A percentile compares a stretch with the other conserved stretches of the same genome.
Conservation (phyloP, 352 stramenopile species). For the Phytophthora megakarya region DNA sequence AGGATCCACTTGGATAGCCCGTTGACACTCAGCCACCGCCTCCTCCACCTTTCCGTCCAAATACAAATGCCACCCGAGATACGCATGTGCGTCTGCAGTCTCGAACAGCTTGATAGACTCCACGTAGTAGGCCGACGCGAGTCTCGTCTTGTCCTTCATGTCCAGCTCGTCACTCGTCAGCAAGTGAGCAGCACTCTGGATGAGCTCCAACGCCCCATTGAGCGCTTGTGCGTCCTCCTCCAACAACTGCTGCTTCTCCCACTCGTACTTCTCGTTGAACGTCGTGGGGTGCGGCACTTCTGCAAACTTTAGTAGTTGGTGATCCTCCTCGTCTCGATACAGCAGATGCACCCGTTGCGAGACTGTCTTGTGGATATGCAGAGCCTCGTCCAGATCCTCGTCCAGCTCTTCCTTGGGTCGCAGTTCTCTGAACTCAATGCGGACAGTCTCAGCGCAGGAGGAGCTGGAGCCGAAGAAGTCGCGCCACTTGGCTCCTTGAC, state of each 20-base stretch:
- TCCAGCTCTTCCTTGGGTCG: slow-evolving; percentile 24
- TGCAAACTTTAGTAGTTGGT: slow-evolving; percentile 45
- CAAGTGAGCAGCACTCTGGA: slow-evolving; percentile 53
- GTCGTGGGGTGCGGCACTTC: slow-evolving; percentile 33
- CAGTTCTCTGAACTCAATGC: slow-evolving; percentile 48
- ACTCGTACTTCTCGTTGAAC: slow-evolving; percentile 62
- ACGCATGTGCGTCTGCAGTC: slow-evolving; percentile 72
- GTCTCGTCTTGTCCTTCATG: slow-evolving; percentile 50
- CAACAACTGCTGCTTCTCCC: slow-evolving; percentile 39
- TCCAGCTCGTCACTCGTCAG: slow-evolving; percentile 49
- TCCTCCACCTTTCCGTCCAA: slow-evolving; percentile 60
- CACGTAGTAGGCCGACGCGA: slow-evolving; percentile 70
- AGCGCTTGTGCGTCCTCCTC: slow-evolving; percentile 39
- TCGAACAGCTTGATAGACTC: slow-evolving; percentile 71
- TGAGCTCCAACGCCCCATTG: slow-evolving; percentile 55
- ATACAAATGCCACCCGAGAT: slow-evolving; percentile 72
- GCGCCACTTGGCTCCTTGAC: slow-evolving; percentile 44
- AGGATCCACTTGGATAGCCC: slow-evolving; percentile 70
- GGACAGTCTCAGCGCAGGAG: slow-evolving; percentile 62
- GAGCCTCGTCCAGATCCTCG: slow-evolving; percentile 60
- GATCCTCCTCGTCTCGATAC: slow-evolving; percentile 51
- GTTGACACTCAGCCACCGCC: slow-evolving; percentile 58
- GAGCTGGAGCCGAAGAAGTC: slow-evolving; percentile 66
- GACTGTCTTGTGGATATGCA: slow-evolving; percentile 68
- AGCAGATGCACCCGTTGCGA: slow-evolving; percentile 70